Evolutionary conservation across 352 stramenopile species (phyloP), one percentile per base, ranked within the genome.

Genomic region (Globisporangium rhizosaccharum): DNA sequence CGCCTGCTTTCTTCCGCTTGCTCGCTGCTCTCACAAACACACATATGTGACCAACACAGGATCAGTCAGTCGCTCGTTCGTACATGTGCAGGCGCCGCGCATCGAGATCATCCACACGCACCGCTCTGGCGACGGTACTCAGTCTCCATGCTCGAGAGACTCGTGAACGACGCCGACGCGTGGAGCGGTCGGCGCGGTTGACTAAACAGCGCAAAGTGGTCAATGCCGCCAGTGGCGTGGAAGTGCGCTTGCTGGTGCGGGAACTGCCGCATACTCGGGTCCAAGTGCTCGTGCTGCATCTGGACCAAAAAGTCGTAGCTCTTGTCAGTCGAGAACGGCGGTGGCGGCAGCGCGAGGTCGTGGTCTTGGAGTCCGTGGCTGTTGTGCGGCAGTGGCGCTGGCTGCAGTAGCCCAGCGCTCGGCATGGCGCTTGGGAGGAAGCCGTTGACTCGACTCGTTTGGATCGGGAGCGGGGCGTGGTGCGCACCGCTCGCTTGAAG

Each of bases 91-190:
- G 39, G 15, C 39, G 17, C 30, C 2, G 30, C 30, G 0, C 9
- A n/a, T 15, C 17, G 5, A 45, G 10, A 41, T 33, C 23, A 12
- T 48, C 28, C 50, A 3, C 7, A 44, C 77, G 69, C 71, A 79
- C 71, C 71, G 11, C 66, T 57, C 33, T 76, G 78, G 11, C 79
- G 71, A 45, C 72, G 70, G 57, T 80, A 78, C 51, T 89, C 79
- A 18, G 65, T 75, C 62, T 89, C 79, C 82, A 91, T 91, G 48
- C 68, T 89, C 14, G 82, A 79, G 33, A 91, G 63, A 30, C 65
- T 86, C 37, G 82, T 89, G 59, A 87, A 88, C 36, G 82, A 91
- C 54, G 81, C 75, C 26, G 82, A 91, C 28, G 70, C 75, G 60
- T 89, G 79, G 10, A 91, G 67, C 49, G 61, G 73, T 2, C 79